Evolutionary conservation across 148 eudicot species (phyloP).

Genomic region (Heliamphora exappendiculata): DNA sequence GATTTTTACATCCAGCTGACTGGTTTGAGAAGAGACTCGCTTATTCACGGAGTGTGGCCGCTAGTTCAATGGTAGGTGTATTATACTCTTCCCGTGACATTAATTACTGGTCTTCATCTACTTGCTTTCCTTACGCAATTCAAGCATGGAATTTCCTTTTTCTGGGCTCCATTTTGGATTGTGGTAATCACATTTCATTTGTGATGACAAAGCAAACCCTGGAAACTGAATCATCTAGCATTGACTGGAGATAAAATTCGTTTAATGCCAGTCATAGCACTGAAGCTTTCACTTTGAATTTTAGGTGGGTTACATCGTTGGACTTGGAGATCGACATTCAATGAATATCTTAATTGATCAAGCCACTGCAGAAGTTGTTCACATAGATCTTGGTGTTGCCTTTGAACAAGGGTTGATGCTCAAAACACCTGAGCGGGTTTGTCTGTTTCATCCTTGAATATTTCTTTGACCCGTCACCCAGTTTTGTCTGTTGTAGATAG

Average conservation of each 20-base stretch:
- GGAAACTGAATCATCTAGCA: not conserved
- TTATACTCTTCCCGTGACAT: conserved; percentile 1
- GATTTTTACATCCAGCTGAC: conserved; percentile 88
- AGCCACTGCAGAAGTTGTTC: conserved; percentile 96
- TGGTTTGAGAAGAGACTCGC: conserved; percentile 98
- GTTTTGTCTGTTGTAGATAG: not conserved
- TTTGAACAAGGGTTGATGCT: conserved; percentile 99
- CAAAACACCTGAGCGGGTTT: conserved; percentile 94
- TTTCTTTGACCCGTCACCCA: not conserved
- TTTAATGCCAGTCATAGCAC: not conserved
- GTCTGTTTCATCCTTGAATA: conserved; percentile 14
- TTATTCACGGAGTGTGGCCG: conserved; percentile 90
- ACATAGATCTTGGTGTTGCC: conserved; percentile 98
- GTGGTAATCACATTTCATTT: not conserved
- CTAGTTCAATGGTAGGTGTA: conserved; percentile 82
- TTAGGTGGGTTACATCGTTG: conserved; percentile 97
- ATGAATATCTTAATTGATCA: conserved; percentile 94
- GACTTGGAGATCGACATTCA: conserved; percentile 95
- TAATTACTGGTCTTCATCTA: not conserved
- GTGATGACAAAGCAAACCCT: not conserved
- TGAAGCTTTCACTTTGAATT: not conserved
- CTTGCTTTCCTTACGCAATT: not conserved
- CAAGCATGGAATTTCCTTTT: not conserved
- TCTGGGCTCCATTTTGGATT: not conserved
- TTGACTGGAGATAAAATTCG: not conserved